Evolutionary conservation across 768 basidiomycete species (phyloP), one percentile per base, ranked within the genome.

Genomic region (Leccinum barrowsii): DNA sequence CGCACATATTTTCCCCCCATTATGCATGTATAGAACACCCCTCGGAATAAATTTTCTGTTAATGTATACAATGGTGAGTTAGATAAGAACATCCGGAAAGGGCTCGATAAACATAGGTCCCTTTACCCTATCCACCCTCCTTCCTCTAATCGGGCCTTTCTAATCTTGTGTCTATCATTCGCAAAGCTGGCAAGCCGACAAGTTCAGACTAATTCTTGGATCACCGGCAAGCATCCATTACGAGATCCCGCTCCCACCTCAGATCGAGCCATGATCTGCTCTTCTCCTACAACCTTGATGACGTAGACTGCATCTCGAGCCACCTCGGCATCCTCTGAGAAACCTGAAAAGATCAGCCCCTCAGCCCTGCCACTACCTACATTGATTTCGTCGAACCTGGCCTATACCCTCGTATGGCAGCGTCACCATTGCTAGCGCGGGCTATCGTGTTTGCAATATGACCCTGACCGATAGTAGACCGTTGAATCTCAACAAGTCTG

Each of bases 91-190:
- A 30, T 30, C 30, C 28, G 28, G 28, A 57, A 10, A 6, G 30
- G 4, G 1, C 13, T 42, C 17, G 15, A 42, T 3, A n/a, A n/a
- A 42, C 40, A 42, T 21, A 37, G 56, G n/a, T 19, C 7, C 50
- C 56, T 7, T 44, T 44, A 28, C 10, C 40, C 11, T 35, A 28
- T 4, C 12, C 30, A 30, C 10, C 26, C 8, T 4, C 4, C 42
- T 28, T 4, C 21, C 17, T 5, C 34, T 21, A 7, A 49, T 50
- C 7, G 40, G 40, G 1, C 66, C 64, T 0, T 67, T 65, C 52
- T 65, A 68, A 47, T 46, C 64, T 0, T 66, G 47, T 66, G 1
- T 63, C 59, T n/a, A 58, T 78, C 13, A 69, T 78, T 3, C 76
- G 73, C 0, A 80, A 81, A 32, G 59, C 28, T 28, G 28, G 28